Evolutionary conservation across 1,284 basidiomycete genomes (phyloP).

Genomic region (Bothia castanella): DNA sequence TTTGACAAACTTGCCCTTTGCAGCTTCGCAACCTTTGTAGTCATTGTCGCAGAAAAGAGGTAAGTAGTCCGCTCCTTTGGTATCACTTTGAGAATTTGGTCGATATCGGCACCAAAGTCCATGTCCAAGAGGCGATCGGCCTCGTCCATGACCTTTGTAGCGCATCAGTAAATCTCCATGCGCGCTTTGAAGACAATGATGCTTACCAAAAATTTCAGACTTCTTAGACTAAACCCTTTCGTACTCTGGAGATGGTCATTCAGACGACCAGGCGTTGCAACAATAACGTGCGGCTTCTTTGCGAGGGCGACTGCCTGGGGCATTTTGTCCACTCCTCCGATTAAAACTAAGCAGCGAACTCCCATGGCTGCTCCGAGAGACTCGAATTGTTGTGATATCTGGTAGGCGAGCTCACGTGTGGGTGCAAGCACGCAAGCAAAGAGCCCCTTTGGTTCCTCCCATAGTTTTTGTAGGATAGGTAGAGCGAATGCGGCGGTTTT

Average conservation of each 20-base stretch:
- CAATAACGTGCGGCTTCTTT: slow-evolving; percentile 91
- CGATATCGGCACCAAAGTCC: slow-evolving; percentile 96
- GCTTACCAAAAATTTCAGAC: slow-evolving; percentile 82
- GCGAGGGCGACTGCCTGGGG: slow-evolving; percentile 90
- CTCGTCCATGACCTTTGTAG: slow-evolving; percentile 87
- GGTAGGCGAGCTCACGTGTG: slow-evolving; percentile 96
- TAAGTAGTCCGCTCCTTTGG: slow-evolving; percentile 95
- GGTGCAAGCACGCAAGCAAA: slow-evolving; percentile 95
- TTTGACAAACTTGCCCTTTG: slow-evolving; percentile 95
- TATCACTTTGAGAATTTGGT: slow-evolving; percentile 94
- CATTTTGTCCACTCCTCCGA: slow-evolving; percentile 95
- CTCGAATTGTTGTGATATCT: slow-evolving; percentile 96
- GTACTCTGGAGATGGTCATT: slow-evolving; percentile 97
- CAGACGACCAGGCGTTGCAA: slow-evolving; percentile 96
- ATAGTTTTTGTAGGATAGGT: slow-evolving; percentile 94
- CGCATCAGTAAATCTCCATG: slow-evolving; percentile 10
- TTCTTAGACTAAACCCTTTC: slow-evolving; percentile 91
- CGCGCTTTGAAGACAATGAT: not conserved
- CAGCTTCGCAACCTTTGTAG: slow-evolving; percentile 96
- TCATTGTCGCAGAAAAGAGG: slow-evolving; percentile 99
- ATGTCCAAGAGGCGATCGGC: slow-evolving; percentile 95
- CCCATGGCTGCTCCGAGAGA: slow-evolving; percentile 92
- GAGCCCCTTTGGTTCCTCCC: slow-evolving; percentile 92
- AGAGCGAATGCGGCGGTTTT: slow-evolving; percentile 98
- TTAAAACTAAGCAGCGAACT: slow-evolving; percentile 86